phyloP scores from a whole-genome alignment of 768 basidiomycete genomes.

The Harrya chromipes region DNA sequence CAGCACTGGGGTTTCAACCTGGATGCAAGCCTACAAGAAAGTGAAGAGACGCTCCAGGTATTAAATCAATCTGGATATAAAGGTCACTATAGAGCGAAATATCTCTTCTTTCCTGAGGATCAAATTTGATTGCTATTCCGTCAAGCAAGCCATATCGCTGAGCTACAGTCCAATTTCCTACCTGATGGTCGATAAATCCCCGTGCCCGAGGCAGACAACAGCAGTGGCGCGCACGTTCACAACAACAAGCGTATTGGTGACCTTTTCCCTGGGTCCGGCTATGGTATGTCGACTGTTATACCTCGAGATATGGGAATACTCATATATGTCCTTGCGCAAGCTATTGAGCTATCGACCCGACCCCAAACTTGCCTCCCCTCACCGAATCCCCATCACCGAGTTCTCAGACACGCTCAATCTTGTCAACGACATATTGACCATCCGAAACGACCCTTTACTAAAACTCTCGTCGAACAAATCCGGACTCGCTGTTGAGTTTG shows the following conservation, averaged over 20 bases:
- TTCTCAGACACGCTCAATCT: constrained; percentile 46
- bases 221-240: constrained; percentile 44
- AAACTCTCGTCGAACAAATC: constrained; percentile 54
- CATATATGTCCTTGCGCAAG: constrained; percentile 30
- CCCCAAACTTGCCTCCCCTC: constrained; percentile 38
- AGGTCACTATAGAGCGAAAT: constrained; percentile 23
- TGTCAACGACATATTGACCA: constrained; percentile 30
- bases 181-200: constrained; percentile 51
- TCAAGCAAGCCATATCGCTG: constrained; percentile 54
- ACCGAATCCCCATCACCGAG: constrained; percentile 43
- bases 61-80: constrained; percentile 45
- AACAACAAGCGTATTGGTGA: constrained; percentile 53
- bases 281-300: constrained; percentile 40
- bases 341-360: constrained; percentile 41
- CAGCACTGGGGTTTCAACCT: constrained; percentile 86
- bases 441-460: constrained; percentile 43
- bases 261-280: constrained; percentile 53
- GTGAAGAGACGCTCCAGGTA: constrained; percentile 44
- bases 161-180: constrained; percentile 47
- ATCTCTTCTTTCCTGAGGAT: neutral
- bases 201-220: constrained; percentile 40
- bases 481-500: constrained; percentile 58
- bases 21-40: constrained; percentile 56
- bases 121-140: neutral
- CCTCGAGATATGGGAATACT: neutral